Base-by-base conservation (phyloP, 805 yeast species). In the Peterozyma toletana region DNA sequence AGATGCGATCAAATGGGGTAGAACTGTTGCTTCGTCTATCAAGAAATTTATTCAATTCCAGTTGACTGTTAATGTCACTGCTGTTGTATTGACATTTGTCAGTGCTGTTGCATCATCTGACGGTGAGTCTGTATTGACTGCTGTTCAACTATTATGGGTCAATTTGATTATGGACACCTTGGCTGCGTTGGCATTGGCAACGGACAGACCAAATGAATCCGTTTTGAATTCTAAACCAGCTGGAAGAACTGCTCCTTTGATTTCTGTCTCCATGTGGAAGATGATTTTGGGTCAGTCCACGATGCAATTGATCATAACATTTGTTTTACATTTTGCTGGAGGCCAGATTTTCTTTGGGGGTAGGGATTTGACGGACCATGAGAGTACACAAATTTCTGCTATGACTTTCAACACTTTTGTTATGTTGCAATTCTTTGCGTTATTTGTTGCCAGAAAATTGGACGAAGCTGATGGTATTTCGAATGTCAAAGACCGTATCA, bases 131-230 rank as follows among this genome's bases (percentile, higher is more conserved):
- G 99, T 93, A 9, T 71, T 93, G 55, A 91, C 98, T 29, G 99
- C 99, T 1, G 99, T 93, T 38, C 99, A 93, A 67, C 77, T 93
- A 52, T 71, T 93, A 50, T 93, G 99, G 99, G 97, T 93, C 41
- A 93, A 93, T 63, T 72, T 93, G 62, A 93, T 93, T 55, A 93
- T 93, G 99, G 99, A 93, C 63, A 93, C 99, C 0, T 75, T 93
- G 50, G 99, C 99, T 3, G 99, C 99, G 3, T 72, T 93, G 54
- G 99, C 99, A 0, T 73, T 93, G 54, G 99, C 99, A 6, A 93
- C 99, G 3, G 99, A 93, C 60, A 90, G 91, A 54, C 99, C 99
- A 0, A 90, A 88, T 54, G 86, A 82, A 39, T 75, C 82, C 35
- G 81, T 87, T 37, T 69, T 93, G 57, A 78, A 84, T 49, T 73